Percentiles rank a stretch among this genome's conserved stretches.
Conservation (phyloP, 345 rosid genomes). For the Ceriops tagal region DNA sequence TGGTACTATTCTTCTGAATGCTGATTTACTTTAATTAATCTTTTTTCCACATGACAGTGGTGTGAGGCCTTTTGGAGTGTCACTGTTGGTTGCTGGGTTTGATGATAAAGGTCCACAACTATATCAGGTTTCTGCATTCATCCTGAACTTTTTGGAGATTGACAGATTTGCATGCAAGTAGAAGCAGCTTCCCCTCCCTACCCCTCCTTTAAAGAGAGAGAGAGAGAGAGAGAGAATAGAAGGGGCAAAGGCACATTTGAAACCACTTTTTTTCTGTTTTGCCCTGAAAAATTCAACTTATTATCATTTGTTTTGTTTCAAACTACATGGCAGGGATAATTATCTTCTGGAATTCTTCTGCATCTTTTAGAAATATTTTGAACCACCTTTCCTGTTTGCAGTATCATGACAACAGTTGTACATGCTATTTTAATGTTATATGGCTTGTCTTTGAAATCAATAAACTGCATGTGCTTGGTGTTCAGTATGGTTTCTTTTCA, state of each 20-base stretch:
- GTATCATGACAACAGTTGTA: background rate
- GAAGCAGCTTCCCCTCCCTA: background rate
- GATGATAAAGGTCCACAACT: conserved; percentile 95
- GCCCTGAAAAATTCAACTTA: too few species aligned
- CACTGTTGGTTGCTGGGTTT: conserved; percentile 83
- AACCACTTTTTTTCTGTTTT: too few species aligned
- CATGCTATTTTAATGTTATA: background rate
- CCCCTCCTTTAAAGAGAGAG: too few species aligned
- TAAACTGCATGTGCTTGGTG: background rate
- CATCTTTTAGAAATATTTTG: background rate
- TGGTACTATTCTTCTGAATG: background rate
- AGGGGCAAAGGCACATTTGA: too few species aligned
- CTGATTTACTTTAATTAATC: conserved; percentile 9
- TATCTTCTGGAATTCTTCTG: background rate
- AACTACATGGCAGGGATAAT: too few species aligned
- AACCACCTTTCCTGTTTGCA: background rate
- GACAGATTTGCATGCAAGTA: background rate
- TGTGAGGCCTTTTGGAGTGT: conserved; percentile 96
- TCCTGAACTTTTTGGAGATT: background rate
- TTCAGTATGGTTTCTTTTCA: background rate
- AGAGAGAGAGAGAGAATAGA: too few species aligned
- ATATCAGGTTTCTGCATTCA: conserved; percentile 57
- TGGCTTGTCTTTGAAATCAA: background rate
- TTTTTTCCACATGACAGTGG: conserved; percentile 41
- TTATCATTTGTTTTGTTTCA: too few species aligned